Evolutionary conservation across 2,329 filamentous ascomycete genomes (phyloP), one percentile per base, ranked within the genome.

Genomic region (Thelonectria discophora): DNA sequence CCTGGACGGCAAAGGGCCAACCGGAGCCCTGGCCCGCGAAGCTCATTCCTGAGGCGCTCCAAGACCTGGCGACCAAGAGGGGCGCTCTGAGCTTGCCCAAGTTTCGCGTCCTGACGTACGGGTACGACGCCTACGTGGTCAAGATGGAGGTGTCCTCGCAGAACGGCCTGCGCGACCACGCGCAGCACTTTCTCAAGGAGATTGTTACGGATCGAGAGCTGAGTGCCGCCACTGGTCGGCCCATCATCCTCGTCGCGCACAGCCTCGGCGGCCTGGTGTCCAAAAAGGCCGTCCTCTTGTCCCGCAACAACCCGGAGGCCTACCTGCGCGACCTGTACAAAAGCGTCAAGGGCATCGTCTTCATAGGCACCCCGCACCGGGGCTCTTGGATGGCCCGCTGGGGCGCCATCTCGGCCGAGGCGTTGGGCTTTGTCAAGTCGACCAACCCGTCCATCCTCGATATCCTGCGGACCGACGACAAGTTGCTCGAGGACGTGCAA

Each of bases 191-290:
- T 13, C 48, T 78, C 11, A 62, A 51, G 32, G 69, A 74, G 40
- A 52, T 78, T 40, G 63, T 67, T 4, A 63, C 54, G 0, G 66
- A 76, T 13, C 66, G 74, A 55, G 57, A 48, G 2, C 13, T 2
- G 9, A 47, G 49, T 21, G 40, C 68, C 21, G 65, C 71, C 6
- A 51, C 65, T 10, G 55, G 65, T 34, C 71, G 62, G 1, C 62
- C 64, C 1, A 51, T 79, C 21, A 72, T 80, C 13, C 77, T 80
- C 30, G 70, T 80, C 6, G 71, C 67, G 7, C 78, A 80, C 59
- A 78, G 78, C 61, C 65, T 80, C 0, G 78, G 78, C 9, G 78
- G 78, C 5, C 66, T 81, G 5, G 75, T 80, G 11, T 78, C 73
- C 64, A 76, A 81, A 60, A 55, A 77, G 46, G 75, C 77, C 5